Evolutionary conservation across 257 asterid genomes (phyloP).

Genomic region (Solanum raphanifolium): DNA sequence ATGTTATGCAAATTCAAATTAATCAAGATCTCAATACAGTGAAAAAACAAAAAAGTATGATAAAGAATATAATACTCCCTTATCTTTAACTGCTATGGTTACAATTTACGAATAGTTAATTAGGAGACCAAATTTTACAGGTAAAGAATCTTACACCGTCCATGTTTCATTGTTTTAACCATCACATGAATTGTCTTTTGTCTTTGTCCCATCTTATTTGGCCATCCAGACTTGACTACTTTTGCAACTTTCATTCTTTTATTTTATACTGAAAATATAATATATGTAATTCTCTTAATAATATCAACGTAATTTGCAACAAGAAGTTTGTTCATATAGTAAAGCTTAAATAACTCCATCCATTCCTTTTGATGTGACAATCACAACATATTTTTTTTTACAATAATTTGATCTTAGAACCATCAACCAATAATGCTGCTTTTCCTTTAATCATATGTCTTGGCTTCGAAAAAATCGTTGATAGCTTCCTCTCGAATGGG

Average conservation of each 20-base stretch:
- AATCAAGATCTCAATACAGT: background rate
- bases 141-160: background rate
- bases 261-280: background rate
- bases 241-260: conserved; percentile 10
- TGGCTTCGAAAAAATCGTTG: background rate
- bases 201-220: conserved; percentile 22
- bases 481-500: too few species aligned
- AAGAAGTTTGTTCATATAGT: background rate
- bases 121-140: background rate
- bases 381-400: too few species aligned
- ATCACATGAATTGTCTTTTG: conserved; percentile 19
- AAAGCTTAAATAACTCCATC: background rate
- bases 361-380: background rate
- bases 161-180: conserved; percentile 15
- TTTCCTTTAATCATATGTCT: background rate
- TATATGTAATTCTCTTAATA: background rate
- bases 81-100: background rate
- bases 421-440: background rate
- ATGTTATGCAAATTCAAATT: background rate
- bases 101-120: background rate
- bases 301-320: background rate
- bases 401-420: too few species aligned
- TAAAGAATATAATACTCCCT: background rate
- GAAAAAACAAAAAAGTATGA: background rate
- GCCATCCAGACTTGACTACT: conserved; percentile 29